Evolutionary conservation across 2,329 filamentous ascomycete genomes (phyloP).

Genomic region (Fusarium redolens): DNA sequence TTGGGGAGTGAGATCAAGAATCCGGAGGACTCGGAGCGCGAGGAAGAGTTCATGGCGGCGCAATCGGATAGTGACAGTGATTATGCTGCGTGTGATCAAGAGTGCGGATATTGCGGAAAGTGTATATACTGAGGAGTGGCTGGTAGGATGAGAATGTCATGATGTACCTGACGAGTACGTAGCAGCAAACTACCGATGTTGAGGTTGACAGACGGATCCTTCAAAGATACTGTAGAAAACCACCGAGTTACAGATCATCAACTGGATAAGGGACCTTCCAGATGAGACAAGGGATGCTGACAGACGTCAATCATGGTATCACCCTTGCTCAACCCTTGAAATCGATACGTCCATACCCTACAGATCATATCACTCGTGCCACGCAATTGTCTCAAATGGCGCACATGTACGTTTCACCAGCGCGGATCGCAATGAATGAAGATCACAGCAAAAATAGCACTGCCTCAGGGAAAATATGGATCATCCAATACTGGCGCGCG

Average conservation of each 20-base stretch:
- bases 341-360: conserved; percentile 13
- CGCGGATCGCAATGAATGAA: conserved; percentile 34
- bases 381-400: conserved; percentile 37
- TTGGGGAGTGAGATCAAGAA: conserved; percentile 9
- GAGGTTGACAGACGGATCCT: neutral
- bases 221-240: neutral
- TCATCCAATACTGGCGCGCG: conserved; percentile 19
- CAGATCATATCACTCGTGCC: conserved; percentile 24
- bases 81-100: conserved; percentile 43
- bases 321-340: conserved; percentile 17
- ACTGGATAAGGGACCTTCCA: conserved; percentile 5
- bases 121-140: conserved; percentile 29
- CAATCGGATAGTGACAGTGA: conserved; percentile 34
- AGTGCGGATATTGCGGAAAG: conserved; percentile 47
- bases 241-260: neutral
- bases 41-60: conserved; percentile 8
- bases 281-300: conserved; percentile 20
- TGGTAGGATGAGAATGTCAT: neutral
- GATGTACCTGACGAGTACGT: neutral
- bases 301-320: neutral
- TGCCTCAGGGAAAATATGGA: conserved; percentile 23
- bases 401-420: conserved; percentile 30
- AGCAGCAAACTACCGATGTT: neutral
- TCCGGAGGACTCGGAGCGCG: neutral
- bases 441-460: conserved; percentile 7